A percentile compares a stretch with the other conserved stretches of the same genome.
These are phyloP conservation scores for Mycocentrospora acerina DNA, from an alignment of 2,329 filamentous ascomycete species.

Conservation along the genomic window DNA sequence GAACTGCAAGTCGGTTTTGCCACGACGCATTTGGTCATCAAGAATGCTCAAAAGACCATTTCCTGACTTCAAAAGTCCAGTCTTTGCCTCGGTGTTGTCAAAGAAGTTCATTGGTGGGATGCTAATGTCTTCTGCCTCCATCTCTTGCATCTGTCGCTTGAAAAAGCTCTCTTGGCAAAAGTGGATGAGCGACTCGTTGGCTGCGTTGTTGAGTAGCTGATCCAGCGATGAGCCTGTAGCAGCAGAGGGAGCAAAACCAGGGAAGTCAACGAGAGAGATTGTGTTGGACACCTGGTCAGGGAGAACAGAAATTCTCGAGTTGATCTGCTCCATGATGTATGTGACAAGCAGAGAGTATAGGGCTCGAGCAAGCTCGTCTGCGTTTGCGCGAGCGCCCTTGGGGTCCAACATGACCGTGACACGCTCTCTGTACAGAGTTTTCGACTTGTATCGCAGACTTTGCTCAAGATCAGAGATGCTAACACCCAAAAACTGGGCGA, in stretches of 20 bases:
- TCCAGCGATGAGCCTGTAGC: constrained; percentile 85
- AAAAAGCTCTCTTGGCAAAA: constrained; percentile 95
- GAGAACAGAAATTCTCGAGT: constrained; percentile 81
- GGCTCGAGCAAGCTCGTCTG: constrained; percentile 89
- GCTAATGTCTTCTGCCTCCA: constrained; percentile 90
- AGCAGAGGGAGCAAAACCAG: constrained; percentile 83
- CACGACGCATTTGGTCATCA: constrained; percentile 90
- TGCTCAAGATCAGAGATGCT: constrained; percentile 77
- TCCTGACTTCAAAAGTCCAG: constrained; percentile 84
- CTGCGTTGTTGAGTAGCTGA: constrained; percentile 92
- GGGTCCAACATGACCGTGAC: constrained; percentile 99
- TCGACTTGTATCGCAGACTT: constrained; percentile 92
- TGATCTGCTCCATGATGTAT: constrained; percentile 90
- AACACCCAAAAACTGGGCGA: constrained; percentile 94
- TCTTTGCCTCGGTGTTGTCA: constrained; percentile 93
- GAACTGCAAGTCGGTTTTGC: constrained; percentile 85
- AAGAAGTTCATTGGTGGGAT: constrained; percentile 95
- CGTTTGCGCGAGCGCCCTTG: constrained; percentile 83
- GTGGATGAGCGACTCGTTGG: constrained; percentile 89
- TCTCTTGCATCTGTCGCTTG: constrained; percentile 85
- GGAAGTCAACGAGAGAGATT: constrained; percentile 92
- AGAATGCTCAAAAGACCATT: constrained; percentile 93
- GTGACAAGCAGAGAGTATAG: constrained; percentile 92
- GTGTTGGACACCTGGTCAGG: constrained; percentile 93
- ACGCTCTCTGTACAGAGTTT: constrained; percentile 91